Evolutionary conservation across 2,329 filamentous ascomycete species (phyloP), one percentile per base, ranked within the genome.

Genomic region (Curvularia spicifera): DNA sequence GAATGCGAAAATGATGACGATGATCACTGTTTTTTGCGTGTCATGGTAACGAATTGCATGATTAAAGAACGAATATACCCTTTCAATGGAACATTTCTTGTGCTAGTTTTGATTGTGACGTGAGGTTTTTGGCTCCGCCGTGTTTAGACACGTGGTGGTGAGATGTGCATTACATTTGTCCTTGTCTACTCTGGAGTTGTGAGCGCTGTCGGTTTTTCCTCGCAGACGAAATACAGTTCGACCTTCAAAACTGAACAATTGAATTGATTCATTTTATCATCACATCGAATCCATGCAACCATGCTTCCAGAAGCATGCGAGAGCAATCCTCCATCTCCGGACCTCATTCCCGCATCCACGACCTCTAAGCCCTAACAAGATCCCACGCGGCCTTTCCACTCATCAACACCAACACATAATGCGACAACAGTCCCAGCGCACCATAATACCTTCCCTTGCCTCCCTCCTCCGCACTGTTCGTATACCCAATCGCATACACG

Each of bases 401-500:
- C 67, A 71, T 65, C 31, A 67, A 52, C 33, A 71, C 51, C 59
- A 75, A 39, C n/a, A 50, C 65, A 57, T 71, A 69, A 62, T 76
- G 71, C 57, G 63, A 63, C 44, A 78, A 68, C 58, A 71, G 62
- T 52, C 76, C 78, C 52, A 59, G 49, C 31, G 57, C 59, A 1
- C 79, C 79, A 48, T 71, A 67, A 62, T 79, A 71, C 69, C 80
- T 76, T 7, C 81, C 81, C 72, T 76, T 79, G 3, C 81, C 81
- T 12, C 76, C 70, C 62, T 75, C 63, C 64, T 69, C 73, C 31
- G 63, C 66, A 57, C 61, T 66, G 43, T 71, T 72, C 20, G 80
- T 81, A 68, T 83, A 83, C 43, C 81, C 81, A 6, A 76, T 31
- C 24, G 77, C 78, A 66, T 83, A 88, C 20, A 85, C 52, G 0